Evolutionary conservation across 352 stramenopile genomes (phyloP), one percentile per base, ranked within the genome.

Genomic region (Aphanomyces invadans): DNA sequence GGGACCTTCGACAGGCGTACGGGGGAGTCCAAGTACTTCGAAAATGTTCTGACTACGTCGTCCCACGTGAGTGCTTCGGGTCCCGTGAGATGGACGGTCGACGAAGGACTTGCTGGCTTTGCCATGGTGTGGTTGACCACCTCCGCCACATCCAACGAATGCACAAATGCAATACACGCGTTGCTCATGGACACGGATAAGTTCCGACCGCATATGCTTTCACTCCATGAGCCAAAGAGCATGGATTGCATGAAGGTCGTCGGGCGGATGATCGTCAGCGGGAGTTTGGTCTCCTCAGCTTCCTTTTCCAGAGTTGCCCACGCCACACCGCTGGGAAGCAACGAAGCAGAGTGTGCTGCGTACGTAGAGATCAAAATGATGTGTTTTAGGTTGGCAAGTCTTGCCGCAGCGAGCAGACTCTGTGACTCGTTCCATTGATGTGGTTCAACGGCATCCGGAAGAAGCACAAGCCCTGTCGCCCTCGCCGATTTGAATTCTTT

Each of bases 1-100:
- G 83, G 81, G 33, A 90, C 89, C 55, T 87, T 68, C 25, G 79
- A 87, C 59, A 81, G 88, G 11, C 57, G 71, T 17, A 91, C 80
- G 15, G 65, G 68, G 10, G 86, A 62, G 0, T 69, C 69, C 28
- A 90, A 73, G 1, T 69, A 71, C 0, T 72, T 12, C 4, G 75
- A 86, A 11, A 90, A 60, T n/a, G 75, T 54, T 17, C 78, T 45
- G 3, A 76, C 72, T 32, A 87, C 70, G 4, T 89, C 68, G 52
- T 76, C 39, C 57, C 77, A 90, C 15, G 76, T 69, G 45, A 92
- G 72, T 10, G 83, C 73, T 57, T 56, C 70, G 57, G 79, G 79
- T 4, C 80, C 83, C 0, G 78, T 88, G 11, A 92, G 38, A 25
- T 68, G 70, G 36, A 73, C 72, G 12, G 71, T 69, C 21, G 23